A percentile compares a stretch with the other conserved stretches of the same genome.
Evolutionary conservation across 1,284 basidiomycete species (phyloP).

Genomic region (Takashimella koratensis): DNA sequence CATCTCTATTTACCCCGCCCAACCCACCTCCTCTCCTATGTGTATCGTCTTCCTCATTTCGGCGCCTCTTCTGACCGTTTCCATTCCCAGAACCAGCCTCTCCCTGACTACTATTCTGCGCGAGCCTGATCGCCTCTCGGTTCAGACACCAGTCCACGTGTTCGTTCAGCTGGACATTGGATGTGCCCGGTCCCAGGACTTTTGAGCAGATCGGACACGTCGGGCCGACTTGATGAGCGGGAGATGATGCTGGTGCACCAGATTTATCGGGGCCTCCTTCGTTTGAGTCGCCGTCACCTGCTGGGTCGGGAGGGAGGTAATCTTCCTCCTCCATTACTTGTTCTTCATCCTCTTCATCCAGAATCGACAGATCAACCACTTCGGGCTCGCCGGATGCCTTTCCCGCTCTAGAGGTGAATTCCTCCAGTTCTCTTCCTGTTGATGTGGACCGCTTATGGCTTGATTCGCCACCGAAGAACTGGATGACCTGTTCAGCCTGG

Average conservation of each 20-base stretch:
- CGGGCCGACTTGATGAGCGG: constrained; percentile 20
- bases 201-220: constrained; percentile 42
- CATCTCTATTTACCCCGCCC: neutral
- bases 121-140: constrained; percentile 25
- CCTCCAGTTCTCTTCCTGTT: no score
- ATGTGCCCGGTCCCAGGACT: constrained; percentile 26
- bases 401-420: no score
- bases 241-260: neutral
- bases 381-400: no score
- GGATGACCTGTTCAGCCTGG: neutral
- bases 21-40: neutral
- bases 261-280: neutral
- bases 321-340: constrained; percentile 7
- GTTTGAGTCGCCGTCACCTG: constrained; percentile 1
- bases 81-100: neutral
- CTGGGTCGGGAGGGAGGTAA: constrained; percentile 1
- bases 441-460: constrained; percentile 2
- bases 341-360: constrained; percentile 18
- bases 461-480: neutral
- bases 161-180: constrained; percentile 43
- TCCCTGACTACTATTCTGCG: constrained; percentile 1
- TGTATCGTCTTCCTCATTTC: no score
- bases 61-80: constrained; percentile 2
- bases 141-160: constrained; percentile 47
- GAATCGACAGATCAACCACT: constrained; percentile 5